Conservation (phyloP, 257 asterid species). For the Eucommia ulmoides region DNA sequence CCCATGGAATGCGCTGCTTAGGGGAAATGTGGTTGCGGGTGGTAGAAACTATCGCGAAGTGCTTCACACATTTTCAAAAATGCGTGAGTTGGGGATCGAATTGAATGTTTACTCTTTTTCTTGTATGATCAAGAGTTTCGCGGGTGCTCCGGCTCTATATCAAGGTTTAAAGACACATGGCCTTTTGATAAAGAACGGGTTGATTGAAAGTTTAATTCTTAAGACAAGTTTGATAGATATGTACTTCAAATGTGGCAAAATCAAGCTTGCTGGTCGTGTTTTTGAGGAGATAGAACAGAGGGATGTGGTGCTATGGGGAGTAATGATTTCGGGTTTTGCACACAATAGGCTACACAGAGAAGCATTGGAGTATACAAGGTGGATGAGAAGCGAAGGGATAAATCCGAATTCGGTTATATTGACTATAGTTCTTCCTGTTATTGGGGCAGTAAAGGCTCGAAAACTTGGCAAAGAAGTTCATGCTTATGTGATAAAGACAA, state of each 20-base stretch:
- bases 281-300: slow-evolving; percentile 63
- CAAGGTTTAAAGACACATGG: slow-evolving; percentile 82
- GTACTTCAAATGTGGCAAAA: slow-evolving; percentile 90
- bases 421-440: slow-evolving; percentile 56
- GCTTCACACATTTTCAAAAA: slow-evolving; percentile 42
- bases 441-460: slow-evolving; percentile 48
- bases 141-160: slow-evolving; percentile 52
- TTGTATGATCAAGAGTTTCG: slow-evolving; percentile 81
- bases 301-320: slow-evolving; percentile 87
- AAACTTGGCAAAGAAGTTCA: slow-evolving; percentile 72
- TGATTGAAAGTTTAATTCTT: slow-evolving; percentile 33
- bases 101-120: slow-evolving; percentile 75
- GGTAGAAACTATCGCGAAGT: slow-evolving; percentile 37
- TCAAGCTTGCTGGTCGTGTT: slow-evolving; percentile 43
- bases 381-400: slow-evolving; percentile 48
- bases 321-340: slow-evolving; percentile 82
- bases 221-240: slow-evolving; percentile 76
- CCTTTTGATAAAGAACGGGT: slow-evolving; percentile 66
- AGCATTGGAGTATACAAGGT: slow-evolving; percentile 59
- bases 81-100: slow-evolving; percentile 68
- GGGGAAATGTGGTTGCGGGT: slow-evolving; percentile 79
- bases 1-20: slow-evolving; percentile 89
- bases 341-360: slow-evolving; percentile 68
- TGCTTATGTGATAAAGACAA: slow-evolving; percentile 69
- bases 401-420: slow-evolving; percentile 61